phyloP scores from a whole-genome alignment of 2,329 filamentous ascomycete genomes.

The Chaetomium globosum region DNA sequence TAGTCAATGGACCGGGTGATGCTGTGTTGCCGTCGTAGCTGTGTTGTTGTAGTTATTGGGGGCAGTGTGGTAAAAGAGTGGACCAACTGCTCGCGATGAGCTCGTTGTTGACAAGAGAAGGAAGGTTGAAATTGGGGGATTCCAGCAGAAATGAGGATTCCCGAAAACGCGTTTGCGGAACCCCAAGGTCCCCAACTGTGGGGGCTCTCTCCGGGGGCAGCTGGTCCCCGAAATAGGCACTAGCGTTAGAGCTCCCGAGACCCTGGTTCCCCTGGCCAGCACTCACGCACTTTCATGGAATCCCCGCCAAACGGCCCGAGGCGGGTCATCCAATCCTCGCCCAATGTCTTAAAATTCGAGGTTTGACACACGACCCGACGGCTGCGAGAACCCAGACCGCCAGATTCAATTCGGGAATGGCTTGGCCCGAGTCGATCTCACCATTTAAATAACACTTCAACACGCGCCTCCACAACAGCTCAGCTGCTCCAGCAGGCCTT shows the following conservation, averaged over 20 bases:
- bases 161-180: slow-evolving; percentile 14
- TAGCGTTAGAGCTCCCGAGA: slow-evolving; percentile 7
- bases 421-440: not conserved
- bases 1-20: not conserved
- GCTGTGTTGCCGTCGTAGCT: no score
- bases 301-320: slow-evolving; percentile 8
- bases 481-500: not conserved
- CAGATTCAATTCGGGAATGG: not conserved
- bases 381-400: not conserved
- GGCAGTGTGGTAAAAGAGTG: slow-evolving; percentile 1
- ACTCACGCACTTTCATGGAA: not conserved
- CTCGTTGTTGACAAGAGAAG: slow-evolving; percentile 18
- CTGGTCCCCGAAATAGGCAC: slow-evolving; percentile 20
- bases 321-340: slow-evolving; percentile 11
- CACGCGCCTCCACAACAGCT: slow-evolving; percentile 1
- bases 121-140: not conserved
- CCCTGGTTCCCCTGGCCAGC: not conserved
- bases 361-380: not conserved
- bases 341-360: not conserved
- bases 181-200: slow-evolving; percentile 16
- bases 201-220: slow-evolving; percentile 14
- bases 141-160: slow-evolving; percentile 23
- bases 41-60: not conserved
- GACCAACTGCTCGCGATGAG: slow-evolving; percentile 26
- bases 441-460: not conserved